Percentiles rank a stretch among this genome's conserved stretches.
Evolutionary conservation across 345 rosid genomes (phyloP).

Genomic region (Cardiospermum halicacabum): DNA sequence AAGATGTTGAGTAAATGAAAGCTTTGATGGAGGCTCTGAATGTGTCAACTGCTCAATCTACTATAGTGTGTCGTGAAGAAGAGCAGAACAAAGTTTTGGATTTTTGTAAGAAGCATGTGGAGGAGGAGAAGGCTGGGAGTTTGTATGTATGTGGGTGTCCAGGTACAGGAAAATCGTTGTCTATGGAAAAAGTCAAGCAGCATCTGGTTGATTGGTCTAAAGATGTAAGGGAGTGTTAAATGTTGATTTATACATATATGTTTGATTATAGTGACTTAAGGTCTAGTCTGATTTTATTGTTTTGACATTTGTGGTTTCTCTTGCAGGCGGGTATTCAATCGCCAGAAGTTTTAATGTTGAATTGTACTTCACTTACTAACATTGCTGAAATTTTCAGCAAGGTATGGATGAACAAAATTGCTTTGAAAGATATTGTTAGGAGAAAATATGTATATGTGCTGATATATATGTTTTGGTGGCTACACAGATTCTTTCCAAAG

Average conservation of each 20-base stretch:
- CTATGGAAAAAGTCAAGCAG: constrained; percentile 60
- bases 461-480: constrained; percentile 15
- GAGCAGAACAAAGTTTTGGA: constrained; percentile 63
- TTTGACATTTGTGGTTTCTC: neutral
- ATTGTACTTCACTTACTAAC: constrained; percentile 67
- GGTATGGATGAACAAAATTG: constrained; percentile 35
- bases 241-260: no score
- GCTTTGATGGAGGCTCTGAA: constrained; percentile 76
- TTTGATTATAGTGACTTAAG: neutral
- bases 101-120: constrained; percentile 55
- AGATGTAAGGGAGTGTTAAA: constrained; percentile 54
- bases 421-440: neutral
- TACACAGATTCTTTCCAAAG: constrained; percentile 50
- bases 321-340: constrained; percentile 45
- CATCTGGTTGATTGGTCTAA: constrained; percentile 55
- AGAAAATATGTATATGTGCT: constrained; percentile 14
- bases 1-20: constrained; percentile 57
- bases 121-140: constrained; percentile 69
- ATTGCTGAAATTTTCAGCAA: constrained; percentile 70
- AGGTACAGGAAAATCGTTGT: constrained; percentile 91
- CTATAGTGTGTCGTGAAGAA: constrained; percentile 64
- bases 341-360: constrained; percentile 56
- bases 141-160: constrained; percentile 82
- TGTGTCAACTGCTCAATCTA: constrained; percentile 62
- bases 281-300: neutral